These are phyloP conservation scores for Suhomyces ambrosiae DNA, from an alignment of 1,139 yeast genomes.

Conservation along the genomic window DNA sequence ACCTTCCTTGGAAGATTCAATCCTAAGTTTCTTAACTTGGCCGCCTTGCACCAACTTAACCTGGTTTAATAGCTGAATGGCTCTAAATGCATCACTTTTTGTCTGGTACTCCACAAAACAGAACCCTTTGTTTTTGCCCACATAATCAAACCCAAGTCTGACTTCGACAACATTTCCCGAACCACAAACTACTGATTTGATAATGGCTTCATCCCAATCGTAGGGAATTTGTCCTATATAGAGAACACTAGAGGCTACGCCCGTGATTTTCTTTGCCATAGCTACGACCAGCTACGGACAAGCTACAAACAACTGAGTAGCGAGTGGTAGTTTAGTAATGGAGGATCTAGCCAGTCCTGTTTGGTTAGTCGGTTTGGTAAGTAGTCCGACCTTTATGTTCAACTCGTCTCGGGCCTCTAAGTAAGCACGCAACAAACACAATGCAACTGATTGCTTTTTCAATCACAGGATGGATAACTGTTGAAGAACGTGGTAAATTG, in stretches of 20 bases:
- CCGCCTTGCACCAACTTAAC: constrained; percentile 42
- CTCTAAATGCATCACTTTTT: constrained; percentile 55
- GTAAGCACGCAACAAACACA: no score
- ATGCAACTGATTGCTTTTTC: no score
- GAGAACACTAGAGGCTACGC: constrained; percentile 21
- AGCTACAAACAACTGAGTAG: no score
- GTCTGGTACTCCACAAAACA: constrained; percentile 61
- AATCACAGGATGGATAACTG: no score
- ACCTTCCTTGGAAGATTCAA: constrained; percentile 66
- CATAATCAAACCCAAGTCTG: constrained; percentile 60
- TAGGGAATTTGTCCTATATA: constrained; percentile 66
- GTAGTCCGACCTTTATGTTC: no score
- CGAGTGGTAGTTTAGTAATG: no score
- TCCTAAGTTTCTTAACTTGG: constrained; percentile 45
- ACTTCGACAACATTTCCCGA: constrained; percentile 65
- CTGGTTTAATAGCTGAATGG: constrained; percentile 44
- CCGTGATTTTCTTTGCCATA: constrained; percentile 7
- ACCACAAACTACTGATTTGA: constrained; percentile 63
- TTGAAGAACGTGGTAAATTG: no score
- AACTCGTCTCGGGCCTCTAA: no score
- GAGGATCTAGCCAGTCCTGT: no score
- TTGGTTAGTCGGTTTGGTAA: no score
- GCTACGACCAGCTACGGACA: no score
- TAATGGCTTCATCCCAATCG: constrained; percentile 61
- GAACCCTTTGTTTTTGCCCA: constrained; percentile 66